Percentiles rank a stretch among this genome's conserved stretches.
phyloP scores from a whole-genome alignment of 75 land plant genomes.

The Cunninghamia lanceolata region DNA sequence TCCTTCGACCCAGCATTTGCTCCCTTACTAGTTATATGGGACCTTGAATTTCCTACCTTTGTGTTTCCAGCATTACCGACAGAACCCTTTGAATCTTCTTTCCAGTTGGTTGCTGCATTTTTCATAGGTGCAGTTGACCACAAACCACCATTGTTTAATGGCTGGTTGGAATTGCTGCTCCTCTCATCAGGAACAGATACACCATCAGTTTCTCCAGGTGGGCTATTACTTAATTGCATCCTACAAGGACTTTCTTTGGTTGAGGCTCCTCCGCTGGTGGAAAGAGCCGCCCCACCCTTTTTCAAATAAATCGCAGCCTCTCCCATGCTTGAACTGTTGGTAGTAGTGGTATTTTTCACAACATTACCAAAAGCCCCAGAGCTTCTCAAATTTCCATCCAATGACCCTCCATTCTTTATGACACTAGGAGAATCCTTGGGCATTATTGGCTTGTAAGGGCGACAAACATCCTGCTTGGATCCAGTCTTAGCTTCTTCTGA shows the following conservation, averaged over 20 bases:
- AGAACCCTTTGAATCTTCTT: slow-evolving; percentile 9
- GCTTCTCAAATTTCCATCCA: slow-evolving; percentile 23
- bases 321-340: slow-evolving; percentile 8
- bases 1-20: background rate
- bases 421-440: slow-evolving; percentile 16
- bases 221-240: background rate
- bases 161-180: slow-evolving; percentile 44
- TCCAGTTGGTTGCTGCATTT: slow-evolving; percentile 11
- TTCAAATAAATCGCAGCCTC: slow-evolving; percentile 14
- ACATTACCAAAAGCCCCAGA: slow-evolving; percentile 21
- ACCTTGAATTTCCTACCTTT: background rate
- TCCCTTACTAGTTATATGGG: slow-evolving; percentile 6
- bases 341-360: slow-evolving; percentile 6
- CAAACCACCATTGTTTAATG: slow-evolving; percentile 26
- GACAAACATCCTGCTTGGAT: slow-evolving; percentile 16
- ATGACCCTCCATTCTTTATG: slow-evolving; percentile 18
- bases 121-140: slow-evolving; percentile 33
- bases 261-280: slow-evolving; percentile 15
- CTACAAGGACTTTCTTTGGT: slow-evolving; percentile 9
- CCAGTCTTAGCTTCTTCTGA: slow-evolving; percentile 30
- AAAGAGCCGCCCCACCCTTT: slow-evolving; percentile 16
- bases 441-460: slow-evolving; percentile 22
- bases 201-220: slow-evolving; percentile 1
- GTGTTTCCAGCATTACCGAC: background rate
- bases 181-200: slow-evolving; percentile 35